Base-by-base conservation (phyloP, 306 rosid genomes). In the Urtica urens region DNA sequence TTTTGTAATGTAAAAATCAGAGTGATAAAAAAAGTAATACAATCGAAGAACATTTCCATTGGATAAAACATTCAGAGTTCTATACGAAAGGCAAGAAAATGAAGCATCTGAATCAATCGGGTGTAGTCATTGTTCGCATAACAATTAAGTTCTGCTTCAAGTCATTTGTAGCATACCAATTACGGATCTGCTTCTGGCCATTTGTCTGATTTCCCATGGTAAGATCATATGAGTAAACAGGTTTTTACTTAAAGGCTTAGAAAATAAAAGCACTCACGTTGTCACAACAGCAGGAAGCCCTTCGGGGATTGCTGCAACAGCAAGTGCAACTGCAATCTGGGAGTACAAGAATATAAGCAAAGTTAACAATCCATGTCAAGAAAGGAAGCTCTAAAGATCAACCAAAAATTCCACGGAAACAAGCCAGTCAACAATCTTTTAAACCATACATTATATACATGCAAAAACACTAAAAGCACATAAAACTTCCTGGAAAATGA, bases 271-370 rank as follows among this genome's bases (percentile, higher is more conserved):
- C 28, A 81, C 96, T 76, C 67, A 84, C 95, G 95, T 90, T 46
- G 97, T 90, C 53, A 90, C 95, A 27, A 90, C 97, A 45, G 97
- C 97, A 59, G 97, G 97, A 57, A 90, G 95, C 45, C 97, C 97
- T 77, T 90, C 97, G 7, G 97, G 97, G 65, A 90, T 90, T 5
- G 97, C 97, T 23, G 97, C 97, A 74, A 90, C 97, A 23, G 97
- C 97, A 75, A 90, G 78, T 54, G 97, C 97, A 53, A 90, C 97
- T 58, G 97, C 97, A 77, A 90, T 90, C 97, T 88, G 63, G 58
- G 54, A 60, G 60, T 44, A 54, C 47, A 42, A 37, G 39, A 31
- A 46, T 29, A 20, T 20, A 25, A 45, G 21, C 45, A 1, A 1
- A 26, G 35, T 43, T 28, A 45, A 23, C 42, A 17, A 49, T 14